Base-by-base conservation (phyloP, 2,329 filamentous ascomycete genomes). In the Neocatenulostroma microsporum region DNA sequence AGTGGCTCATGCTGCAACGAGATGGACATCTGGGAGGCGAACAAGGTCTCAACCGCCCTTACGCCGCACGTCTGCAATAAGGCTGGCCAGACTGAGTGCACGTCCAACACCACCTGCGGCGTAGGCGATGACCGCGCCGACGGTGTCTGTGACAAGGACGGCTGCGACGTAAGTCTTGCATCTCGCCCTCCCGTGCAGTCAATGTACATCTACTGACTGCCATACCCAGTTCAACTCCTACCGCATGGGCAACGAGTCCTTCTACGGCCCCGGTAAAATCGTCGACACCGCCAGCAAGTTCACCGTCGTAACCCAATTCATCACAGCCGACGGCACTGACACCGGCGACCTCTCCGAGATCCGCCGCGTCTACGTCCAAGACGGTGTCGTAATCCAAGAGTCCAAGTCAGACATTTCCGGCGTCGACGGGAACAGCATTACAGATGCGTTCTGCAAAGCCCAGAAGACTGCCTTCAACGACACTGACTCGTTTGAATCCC, bases 1-100 rank as follows among this genome's bases (percentile, higher is more conserved):
- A 62, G 70, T 33, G 78, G 78, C 42, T 66, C 76, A 25, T 81
- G 78, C 69, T 82, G 78, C 58, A 62, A 70, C 29, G 78, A 82
- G 60, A 78, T 83, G 71, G 78, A 82, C 49, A 69, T 79, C 58
- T 82, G 78, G 77, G 78, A 83, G 63, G 78, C 78, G 49, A 82
- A 83, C 68, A 69, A 65, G 47, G 71, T 79, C 53, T 72, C 77
- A 14, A 73, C 70, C 12, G 80, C 79, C 35, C 70, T 70, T 54
- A 83, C 80, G 5, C 76, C 80, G 13, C 80, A 84, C 58, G 69
- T 76, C 28, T 83, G 80, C 67, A 62, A 61, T 37, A 62, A 56
- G 40, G 57, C 64, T 29, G 69, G 66, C 34, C 64, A 68, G 38
- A 81, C 77, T 66, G 55, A 56, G 0, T 52, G 49, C 40, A 17